These are phyloP conservation scores for Agapanthus africanus DNA, from an alignment of 106 monocot genomes.

Conservation along the genomic window DNA sequence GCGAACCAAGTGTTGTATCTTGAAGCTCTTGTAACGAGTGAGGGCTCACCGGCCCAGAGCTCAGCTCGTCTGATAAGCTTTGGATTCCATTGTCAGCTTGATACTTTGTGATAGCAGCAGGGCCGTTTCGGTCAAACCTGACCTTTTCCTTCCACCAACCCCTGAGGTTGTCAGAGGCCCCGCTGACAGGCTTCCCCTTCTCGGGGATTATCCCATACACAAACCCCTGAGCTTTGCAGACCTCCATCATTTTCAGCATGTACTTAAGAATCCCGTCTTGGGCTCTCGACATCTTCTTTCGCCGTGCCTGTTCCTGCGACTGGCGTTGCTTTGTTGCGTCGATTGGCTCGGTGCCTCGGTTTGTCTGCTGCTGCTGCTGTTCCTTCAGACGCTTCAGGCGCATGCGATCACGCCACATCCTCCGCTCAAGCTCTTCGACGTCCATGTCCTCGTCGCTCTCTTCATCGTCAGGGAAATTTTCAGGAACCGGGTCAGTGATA, in stretches of 20 bases:
- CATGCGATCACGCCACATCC: constrained; percentile 46
- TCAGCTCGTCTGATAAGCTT: constrained; percentile 18
- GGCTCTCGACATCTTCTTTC: constrained; percentile 53
- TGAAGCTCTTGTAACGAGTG: constrained; percentile 67
- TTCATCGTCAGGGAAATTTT: constrained; percentile 21
- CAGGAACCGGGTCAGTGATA: background rate
- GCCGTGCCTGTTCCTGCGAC: constrained; percentile 42
- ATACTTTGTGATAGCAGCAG: constrained; percentile 39
- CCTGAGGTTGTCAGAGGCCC: constrained; percentile 43
- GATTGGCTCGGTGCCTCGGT: background rate
- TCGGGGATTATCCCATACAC: constrained; percentile 54
- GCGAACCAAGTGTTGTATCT: constrained; percentile 70
- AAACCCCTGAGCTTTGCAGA: constrained; percentile 52
- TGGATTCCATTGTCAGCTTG: constrained; percentile 34
- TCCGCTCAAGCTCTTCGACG: constrained; percentile 38
- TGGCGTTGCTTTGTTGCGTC: constrained; percentile 33
- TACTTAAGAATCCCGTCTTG: constrained; percentile 55
- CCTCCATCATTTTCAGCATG: constrained; percentile 63
- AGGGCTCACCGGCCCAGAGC: constrained; percentile 23
- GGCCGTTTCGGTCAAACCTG: constrained; percentile 44
- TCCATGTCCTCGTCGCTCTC: constrained; percentile 48
- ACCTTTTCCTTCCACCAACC: constrained; percentile 57
- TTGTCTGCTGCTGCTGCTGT: constrained; percentile 21
- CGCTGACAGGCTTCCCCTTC: constrained; percentile 53
- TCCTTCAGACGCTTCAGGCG: constrained; percentile 31